Conservation (phyloP, 2,329 filamentous ascomycete species). For the Emmonsiellopsis sp. region DNA sequence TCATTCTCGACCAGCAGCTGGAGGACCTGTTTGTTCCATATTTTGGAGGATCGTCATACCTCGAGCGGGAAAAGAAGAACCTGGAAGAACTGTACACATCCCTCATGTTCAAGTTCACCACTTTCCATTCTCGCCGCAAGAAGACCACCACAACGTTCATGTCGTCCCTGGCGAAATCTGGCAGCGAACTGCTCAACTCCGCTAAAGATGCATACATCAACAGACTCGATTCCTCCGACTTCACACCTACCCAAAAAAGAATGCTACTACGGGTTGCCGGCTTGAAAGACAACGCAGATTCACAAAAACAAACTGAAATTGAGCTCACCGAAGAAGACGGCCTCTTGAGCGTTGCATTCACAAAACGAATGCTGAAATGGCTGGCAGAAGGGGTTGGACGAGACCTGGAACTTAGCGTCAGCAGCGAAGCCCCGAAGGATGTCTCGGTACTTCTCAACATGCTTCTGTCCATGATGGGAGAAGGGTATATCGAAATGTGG, state of each 20-base stretch:
- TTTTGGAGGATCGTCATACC: slow-evolving; percentile 56
- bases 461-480: slow-evolving; percentile 77
- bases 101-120: slow-evolving; percentile 88
- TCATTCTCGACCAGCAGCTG: slow-evolving; percentile 57
- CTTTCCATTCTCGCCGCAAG: slow-evolving; percentile 74
- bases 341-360: slow-evolving; percentile 67
- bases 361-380: slow-evolving; percentile 98
- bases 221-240: slow-evolving; percentile 76
- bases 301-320: slow-evolving; percentile 67
- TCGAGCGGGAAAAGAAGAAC: slow-evolving; percentile 56
- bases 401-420: slow-evolving; percentile 80
- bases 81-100: slow-evolving; percentile 81
- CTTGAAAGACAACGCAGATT: slow-evolving; percentile 58
- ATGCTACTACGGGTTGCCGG: slow-evolving; percentile 88
- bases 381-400: slow-evolving; percentile 88
- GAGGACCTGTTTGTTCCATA: slow-evolving; percentile 60
- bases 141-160: slow-evolving; percentile 89
- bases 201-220: slow-evolving; percentile 89
- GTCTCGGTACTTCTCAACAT: slow-evolving; percentile 76
- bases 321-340: slow-evolving; percentile 89
- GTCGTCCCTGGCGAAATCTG: slow-evolving; percentile 80
- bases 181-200: slow-evolving; percentile 76
- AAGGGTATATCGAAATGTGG: slow-evolving; percentile 62
- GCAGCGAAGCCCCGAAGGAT: slow-evolving; percentile 86
- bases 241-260: slow-evolving; percentile 77